Percentiles rank a stretch among this genome's conserved stretches.
Conservation (phyloP, 73 alveolate species). For the Paramecium bursaria region DNA sequence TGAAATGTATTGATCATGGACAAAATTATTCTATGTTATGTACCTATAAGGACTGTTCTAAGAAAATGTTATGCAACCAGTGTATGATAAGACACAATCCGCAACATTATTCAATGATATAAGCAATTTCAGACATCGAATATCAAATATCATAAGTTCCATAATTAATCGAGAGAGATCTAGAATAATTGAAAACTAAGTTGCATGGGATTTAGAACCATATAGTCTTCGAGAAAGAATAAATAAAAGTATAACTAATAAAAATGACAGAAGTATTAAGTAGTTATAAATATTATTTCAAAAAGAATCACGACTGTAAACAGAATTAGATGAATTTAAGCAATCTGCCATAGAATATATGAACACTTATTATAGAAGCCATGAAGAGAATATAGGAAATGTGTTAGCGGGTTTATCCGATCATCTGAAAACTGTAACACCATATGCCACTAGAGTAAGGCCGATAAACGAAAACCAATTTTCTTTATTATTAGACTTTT, state of each 20-base stretch:
- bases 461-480: slow-evolving; percentile 45
- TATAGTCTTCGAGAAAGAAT: slow-evolving; percentile 4
- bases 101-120: slow-evolving; percentile 5
- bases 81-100: slow-evolving; percentile 32
- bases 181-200: not conserved
- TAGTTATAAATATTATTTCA: too few relatives aligned
- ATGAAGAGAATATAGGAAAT: slow-evolving; percentile 6
- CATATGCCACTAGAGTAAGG: not conserved
- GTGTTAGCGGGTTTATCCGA: not conserved
- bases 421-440: not conserved
- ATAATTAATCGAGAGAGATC: slow-evolving; percentile 1
- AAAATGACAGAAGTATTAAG: slow-evolving; percentile 25
- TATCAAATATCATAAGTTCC: slow-evolving; percentile 34
- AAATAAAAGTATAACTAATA: not conserved
- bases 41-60: too few relatives aligned
- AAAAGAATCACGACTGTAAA: not conserved
- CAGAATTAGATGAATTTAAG: slow-evolving; percentile 3
- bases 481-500: slow-evolving; percentile 14
- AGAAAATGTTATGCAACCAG: too few relatives aligned
- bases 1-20: too few relatives aligned
- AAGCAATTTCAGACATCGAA: slow-evolving; percentile 3
- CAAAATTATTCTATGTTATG: too few relatives aligned
- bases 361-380: slow-evolving; percentile 6
- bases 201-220: not conserved
- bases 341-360: slow-evolving; percentile 31